These are phyloP conservation scores for Mallotus repandus DNA, from an alignment of 441 rosid species.

Conservation along the genomic window DNA sequence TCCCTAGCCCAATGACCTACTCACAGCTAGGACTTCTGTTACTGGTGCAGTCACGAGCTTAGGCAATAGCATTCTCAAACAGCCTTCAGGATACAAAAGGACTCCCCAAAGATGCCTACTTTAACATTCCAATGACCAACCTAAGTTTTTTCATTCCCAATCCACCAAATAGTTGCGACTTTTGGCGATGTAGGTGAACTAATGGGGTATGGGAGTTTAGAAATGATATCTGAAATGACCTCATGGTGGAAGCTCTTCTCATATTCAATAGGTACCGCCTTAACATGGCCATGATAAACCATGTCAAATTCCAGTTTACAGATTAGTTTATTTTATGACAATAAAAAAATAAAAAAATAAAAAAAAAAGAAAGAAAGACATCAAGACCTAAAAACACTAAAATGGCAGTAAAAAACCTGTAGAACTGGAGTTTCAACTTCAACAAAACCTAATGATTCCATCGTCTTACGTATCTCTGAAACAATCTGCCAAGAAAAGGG, in stretches of 20 bases:
- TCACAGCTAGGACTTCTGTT: background rate
- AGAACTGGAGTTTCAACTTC: slow-evolving; percentile 98
- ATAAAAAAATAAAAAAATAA: background rate
- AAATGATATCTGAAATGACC: background rate
- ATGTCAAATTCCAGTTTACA: background rate
- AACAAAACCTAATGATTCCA: slow-evolving; percentile 75
- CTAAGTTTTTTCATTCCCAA: background rate
- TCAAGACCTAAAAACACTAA: slow-evolving; percentile 10
- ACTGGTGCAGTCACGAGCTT: background rate
- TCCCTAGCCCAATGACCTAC: background rate
- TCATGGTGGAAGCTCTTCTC: background rate
- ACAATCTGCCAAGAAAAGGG: slow-evolving; percentile 57
- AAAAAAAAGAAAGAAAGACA: background rate
- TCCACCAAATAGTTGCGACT: slow-evolving; percentile 1
- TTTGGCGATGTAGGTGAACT: background rate
- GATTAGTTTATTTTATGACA: background rate
- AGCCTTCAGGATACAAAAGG: background rate
- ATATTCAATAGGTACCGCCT: background rate
- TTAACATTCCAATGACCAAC: background rate
- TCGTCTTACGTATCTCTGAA: slow-evolving; percentile 78
- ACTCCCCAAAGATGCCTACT: background rate
- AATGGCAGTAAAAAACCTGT: slow-evolving; percentile 61
- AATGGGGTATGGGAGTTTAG: background rate
- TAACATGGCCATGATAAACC: background rate
- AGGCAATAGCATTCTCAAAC: background rate